A percentile compares a stretch with the other conserved stretches of the same genome.
Evolutionary conservation across 495 filamentous ascomycete genomes (phyloP).

Genomic region (Penicillium coffeae): DNA sequence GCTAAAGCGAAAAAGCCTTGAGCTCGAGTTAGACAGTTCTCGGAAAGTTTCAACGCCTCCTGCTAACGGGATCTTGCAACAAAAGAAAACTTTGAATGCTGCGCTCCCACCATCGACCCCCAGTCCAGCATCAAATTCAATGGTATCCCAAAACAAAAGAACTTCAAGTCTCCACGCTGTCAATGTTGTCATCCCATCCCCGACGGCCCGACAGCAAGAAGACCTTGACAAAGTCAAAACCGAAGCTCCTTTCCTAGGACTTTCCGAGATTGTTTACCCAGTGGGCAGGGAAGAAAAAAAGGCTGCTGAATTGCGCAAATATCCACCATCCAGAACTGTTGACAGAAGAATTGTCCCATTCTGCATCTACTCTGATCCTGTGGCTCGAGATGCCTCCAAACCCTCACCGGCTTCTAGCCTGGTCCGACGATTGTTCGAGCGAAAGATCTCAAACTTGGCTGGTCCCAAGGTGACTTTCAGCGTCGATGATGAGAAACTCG

Average conservation of each 20-base stretch:
- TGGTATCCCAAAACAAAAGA: background rate
- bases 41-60: background rate
- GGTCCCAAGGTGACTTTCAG: slow-evolving; percentile 28
- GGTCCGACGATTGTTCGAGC: background rate
- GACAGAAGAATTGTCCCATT: slow-evolving; percentile 10
- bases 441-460: slow-evolving; percentile 21
- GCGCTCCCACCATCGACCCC: too few species aligned
- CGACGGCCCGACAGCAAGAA: slow-evolving; percentile 2
- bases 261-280: slow-evolving; percentile 21
- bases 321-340: slow-evolving; percentile 17
- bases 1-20: background rate
- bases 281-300: slow-evolving; percentile 18
- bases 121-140: background rate
- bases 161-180: background rate
- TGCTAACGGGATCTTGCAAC: background rate
- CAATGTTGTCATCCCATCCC: slow-evolving; percentile 10
- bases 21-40: background rate
- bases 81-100: too few species aligned
- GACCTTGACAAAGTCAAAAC: background rate
- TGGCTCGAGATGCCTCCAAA: background rate
- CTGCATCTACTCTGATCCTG: slow-evolving; percentile 4
- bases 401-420: slow-evolving; percentile 15
- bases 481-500: slow-evolving; percentile 19
- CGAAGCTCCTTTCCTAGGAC: background rate
- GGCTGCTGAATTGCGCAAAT: slow-evolving; percentile 14